Evolutionary conservation across 2,329 filamentous ascomycete genomes (phyloP).

Genomic region (Blastomyces percursus): DNA sequence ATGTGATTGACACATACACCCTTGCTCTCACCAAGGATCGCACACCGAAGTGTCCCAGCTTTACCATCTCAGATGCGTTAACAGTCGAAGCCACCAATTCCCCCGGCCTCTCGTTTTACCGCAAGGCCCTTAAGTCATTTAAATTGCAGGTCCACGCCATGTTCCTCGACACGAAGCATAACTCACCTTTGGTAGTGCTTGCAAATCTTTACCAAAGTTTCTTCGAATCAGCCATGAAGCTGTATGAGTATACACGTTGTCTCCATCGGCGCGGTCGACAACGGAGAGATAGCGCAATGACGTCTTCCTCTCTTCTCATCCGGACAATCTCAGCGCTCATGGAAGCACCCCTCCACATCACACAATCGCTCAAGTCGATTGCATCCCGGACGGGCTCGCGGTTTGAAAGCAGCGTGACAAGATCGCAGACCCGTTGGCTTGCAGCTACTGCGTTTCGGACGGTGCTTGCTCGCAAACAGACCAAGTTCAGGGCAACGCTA

Average conservation of each 20-base stretch:
- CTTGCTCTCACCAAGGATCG: slow-evolving; percentile 64
- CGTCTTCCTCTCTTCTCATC: slow-evolving; percentile 53
- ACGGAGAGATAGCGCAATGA: slow-evolving; percentile 2
- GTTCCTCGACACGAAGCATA: slow-evolving; percentile 59
- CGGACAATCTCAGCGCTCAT: slow-evolving; percentile 55
- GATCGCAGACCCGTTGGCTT: slow-evolving; percentile 52
- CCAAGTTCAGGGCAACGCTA: slow-evolving; percentile 53
- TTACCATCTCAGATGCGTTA: slow-evolving; percentile 56
- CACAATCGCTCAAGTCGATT: slow-evolving; percentile 43
- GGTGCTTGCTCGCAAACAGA: slow-evolving; percentile 61
- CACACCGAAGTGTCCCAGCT: slow-evolving; percentile 41
- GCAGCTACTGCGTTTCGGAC: slow-evolving; percentile 58
- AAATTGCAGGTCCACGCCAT: slow-evolving; percentile 68
- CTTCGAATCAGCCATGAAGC: slow-evolving; percentile 64
- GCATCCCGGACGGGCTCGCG: slow-evolving; percentile 19
- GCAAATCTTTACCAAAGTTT: slow-evolving; percentile 68
- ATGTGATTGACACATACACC: slow-evolving; percentile 60
- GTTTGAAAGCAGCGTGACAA: slow-evolving; percentile 49
- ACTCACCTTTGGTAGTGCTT: slow-evolving; percentile 57
- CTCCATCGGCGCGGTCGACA: slow-evolving; percentile 41
- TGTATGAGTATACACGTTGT: slow-evolving; percentile 49
- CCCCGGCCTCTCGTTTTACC: slow-evolving; percentile 67
- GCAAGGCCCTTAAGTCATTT: slow-evolving; percentile 64
- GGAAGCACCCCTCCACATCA: slow-evolving; percentile 51
- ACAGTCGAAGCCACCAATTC: slow-evolving; percentile 64